A percentile compares a stretch with the other conserved stretches of the same genome.
Evolutionary conservation across 768 basidiomycete species (phyloP).

Genomic region (Termitomyces titanicus): DNA sequence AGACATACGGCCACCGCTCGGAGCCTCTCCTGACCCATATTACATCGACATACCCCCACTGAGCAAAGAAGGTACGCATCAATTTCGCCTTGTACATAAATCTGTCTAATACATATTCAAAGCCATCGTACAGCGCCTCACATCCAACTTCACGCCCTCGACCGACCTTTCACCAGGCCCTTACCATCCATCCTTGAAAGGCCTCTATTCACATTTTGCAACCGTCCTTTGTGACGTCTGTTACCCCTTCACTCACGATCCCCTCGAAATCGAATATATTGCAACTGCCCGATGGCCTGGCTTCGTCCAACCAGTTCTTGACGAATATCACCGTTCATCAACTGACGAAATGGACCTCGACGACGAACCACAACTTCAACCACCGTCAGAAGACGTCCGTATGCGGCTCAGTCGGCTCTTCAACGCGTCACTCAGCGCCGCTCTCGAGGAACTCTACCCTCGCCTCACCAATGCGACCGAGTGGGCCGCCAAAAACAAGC

Average conservation of each 20-base stretch:
- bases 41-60: conserved; percentile 53
- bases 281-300: conserved; percentile 80
- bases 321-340: conserved; percentile 32
- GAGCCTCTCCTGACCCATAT: conserved; percentile 72
- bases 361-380: conserved; percentile 16
- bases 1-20: conserved; percentile 64
- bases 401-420: conserved; percentile 64
- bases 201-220: conserved; percentile 64
- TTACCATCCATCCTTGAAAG: conserved; percentile 53
- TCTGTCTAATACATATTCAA: not conserved
- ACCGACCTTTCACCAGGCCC: conserved; percentile 14
- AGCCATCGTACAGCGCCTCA: conserved; percentile 34
- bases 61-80: conserved; percentile 51
- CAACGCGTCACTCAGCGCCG: conserved; percentile 55
- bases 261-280: conserved; percentile 70
- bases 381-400: conserved; percentile 55
- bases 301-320: conserved; percentile 66
- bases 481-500: conserved; percentile 55
- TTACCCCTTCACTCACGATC: conserved; percentile 61
- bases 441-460: conserved; percentile 67
- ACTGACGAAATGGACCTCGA: conserved; percentile 19
- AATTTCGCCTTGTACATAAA: not conserved
- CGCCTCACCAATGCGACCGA: conserved; percentile 59
- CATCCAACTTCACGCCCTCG: conserved; percentile 30
- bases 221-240: conserved; percentile 58